Percentiles rank a stretch among this genome's conserved stretches.
Conservation (phyloP, 805 yeast genomes). For the Suhomyces pyralidae region DNA sequence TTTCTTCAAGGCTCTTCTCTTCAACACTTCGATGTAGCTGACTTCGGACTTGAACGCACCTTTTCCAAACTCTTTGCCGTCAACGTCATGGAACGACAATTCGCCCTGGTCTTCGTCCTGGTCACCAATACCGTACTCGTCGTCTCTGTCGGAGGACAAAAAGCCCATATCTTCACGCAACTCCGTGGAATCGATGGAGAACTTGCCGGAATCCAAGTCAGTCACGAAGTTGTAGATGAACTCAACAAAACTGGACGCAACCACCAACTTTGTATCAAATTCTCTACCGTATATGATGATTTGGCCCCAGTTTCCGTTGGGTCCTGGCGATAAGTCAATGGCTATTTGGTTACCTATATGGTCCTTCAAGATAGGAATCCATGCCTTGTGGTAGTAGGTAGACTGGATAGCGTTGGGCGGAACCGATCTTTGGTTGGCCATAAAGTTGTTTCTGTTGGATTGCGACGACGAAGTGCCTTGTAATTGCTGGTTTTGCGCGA, state of each 20-base stretch:
- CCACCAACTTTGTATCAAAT: conserved; percentile 81
- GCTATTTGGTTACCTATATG: conserved; percentile 90
- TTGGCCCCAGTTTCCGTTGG: conserved; percentile 82
- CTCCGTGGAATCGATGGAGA: conserved; percentile 32
- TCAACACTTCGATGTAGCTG: conserved; percentile 42
- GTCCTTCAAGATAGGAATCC: conserved; percentile 92
- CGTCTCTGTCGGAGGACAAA: conserved; percentile 36
- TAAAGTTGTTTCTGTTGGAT: conserved; percentile 22
- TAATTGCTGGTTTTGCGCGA: conserved; percentile 25
- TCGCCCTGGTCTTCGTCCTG: conserved; percentile 47
- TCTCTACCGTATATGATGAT: conserved; percentile 92
- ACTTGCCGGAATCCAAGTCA: conserved; percentile 43
- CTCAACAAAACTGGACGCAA: conserved; percentile 51
- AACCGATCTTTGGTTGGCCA: conserved; percentile 34
- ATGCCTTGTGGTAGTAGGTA: conserved; percentile 37
- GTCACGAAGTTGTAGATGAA: conserved; percentile 35
- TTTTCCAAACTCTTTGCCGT: conserved; percentile 33
- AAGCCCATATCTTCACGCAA: conserved; percentile 34
- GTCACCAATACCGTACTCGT: conserved; percentile 42
- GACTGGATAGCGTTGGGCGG: conserved; percentile 40
- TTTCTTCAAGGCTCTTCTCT: conserved; percentile 39
- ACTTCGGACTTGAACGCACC: conserved; percentile 21
- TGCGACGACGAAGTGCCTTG: conserved; percentile 13
- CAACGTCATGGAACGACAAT: conserved; percentile 36
- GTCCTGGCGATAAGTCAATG: conserved; percentile 69